These are phyloP conservation scores for Plectosphaerella sp. DNA, from an alignment of 2,329 filamentous ascomycete species.

Conservation along the genomic window DNA sequence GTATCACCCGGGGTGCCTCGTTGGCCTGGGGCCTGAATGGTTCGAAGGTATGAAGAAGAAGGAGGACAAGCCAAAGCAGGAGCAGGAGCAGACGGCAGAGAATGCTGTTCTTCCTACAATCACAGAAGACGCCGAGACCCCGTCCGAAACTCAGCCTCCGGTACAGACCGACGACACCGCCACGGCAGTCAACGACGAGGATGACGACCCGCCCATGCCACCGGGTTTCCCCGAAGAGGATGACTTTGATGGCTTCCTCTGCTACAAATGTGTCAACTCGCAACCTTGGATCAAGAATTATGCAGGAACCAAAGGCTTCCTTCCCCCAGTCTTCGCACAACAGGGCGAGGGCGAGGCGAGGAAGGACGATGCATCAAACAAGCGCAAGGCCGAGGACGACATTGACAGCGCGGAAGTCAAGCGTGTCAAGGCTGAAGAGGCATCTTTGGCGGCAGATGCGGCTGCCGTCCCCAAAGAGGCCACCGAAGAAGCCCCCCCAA, in stretches of 20 bases:
- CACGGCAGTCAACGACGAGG: slow-evolving; percentile 31
- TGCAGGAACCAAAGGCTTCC: slow-evolving; percentile 73
- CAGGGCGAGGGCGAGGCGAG: slow-evolving; percentile 13
- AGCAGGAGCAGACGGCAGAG: slow-evolving; percentile 1
- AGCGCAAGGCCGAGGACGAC: slow-evolving; percentile 62
- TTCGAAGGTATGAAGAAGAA: slow-evolving; percentile 46
- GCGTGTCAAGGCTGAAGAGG: slow-evolving; percentile 44
- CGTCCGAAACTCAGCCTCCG: slow-evolving; percentile 8
- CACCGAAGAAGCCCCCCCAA: slow-evolving; percentile 7
- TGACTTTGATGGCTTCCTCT: slow-evolving; percentile 84
- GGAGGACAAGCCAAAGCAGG: slow-evolving; percentile 21
- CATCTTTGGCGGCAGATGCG: slow-evolving; percentile 5
- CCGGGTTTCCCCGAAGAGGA: slow-evolving; percentile 86
- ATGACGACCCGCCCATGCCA: slow-evolving; percentile 65
- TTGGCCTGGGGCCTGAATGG: slow-evolving; percentile 74
- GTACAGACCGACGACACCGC: slow-evolving; percentile 5
- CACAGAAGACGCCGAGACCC: slow-evolving; percentile 38
- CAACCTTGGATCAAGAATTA: slow-evolving; percentile 92
- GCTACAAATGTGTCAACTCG: slow-evolving; percentile 87
- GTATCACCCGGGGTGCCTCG: slow-evolving; percentile 92
- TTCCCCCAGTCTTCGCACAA: slow-evolving; percentile 61
- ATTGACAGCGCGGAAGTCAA: slow-evolving; percentile 37
- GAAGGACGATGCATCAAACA: slow-evolving; percentile 38
- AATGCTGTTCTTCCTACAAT: slow-evolving; percentile 40
- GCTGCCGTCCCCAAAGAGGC: slow-evolving; percentile 8